Evolutionary conservation across 2,329 filamentous ascomycete species (phyloP), one percentile per base, ranked within the genome.

Genomic region (Colletotrichum lupini): DNA sequence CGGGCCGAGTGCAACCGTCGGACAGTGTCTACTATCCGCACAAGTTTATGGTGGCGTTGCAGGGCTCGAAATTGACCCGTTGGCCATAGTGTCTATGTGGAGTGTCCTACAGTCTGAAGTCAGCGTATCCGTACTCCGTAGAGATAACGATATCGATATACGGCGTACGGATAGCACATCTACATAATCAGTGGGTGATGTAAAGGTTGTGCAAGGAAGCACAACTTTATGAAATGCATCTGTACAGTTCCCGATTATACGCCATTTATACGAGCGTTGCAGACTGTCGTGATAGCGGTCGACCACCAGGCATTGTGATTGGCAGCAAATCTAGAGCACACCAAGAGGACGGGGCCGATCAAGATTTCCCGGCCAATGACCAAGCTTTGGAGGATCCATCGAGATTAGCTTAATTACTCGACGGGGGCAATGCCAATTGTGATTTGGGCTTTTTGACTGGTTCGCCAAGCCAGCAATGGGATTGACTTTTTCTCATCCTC

Each of bases 381-480:
- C 37, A 73, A 71, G 71, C 71, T 73, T 73, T 73, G 26, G 22
- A 37, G 60, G 67, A 57, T 49, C 67, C 71, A 66, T 71, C 56
- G 28, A 73, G 32, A 73, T 71, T 71, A 73, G 71, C 67, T 71
- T 73, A 61, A 65, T 66, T 53, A 60, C 35, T 56, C 61, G 53
- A 72, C 70, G 26, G 66, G 24, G 55, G 26, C 53, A 37, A 59
- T 69, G 66, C 59, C 65, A 69, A 49, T 56, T 22, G 42, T 58
- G 16, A 65, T 49, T 69, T 35, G 49, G 57, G 1, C n/a, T 37
- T 62, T 52, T 30, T 46, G 35, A 68, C 69, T 69, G 53, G 65
- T 26, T 42, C 19, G 66, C 55, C 59, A 53, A 59, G 69, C 53
- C 30, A 26, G 35, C 24, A 42, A 28, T 37, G 42, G 49, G 53